Evolutionary conservation across 1,284 basidiomycete genomes (phyloP).

Genomic region (Clitocybe nebularis): DNA sequence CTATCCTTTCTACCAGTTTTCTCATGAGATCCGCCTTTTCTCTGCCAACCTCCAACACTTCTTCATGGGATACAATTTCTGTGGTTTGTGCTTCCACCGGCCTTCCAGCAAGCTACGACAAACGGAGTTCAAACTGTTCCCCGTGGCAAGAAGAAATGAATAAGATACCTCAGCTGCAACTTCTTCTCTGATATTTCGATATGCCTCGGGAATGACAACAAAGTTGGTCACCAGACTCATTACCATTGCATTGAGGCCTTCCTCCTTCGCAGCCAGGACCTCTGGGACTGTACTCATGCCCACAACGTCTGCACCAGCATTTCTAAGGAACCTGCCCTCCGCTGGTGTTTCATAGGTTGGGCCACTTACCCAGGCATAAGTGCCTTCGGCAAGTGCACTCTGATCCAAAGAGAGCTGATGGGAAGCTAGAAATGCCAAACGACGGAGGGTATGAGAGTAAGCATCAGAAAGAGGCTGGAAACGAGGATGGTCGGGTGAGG

Average conservation of each 20-base stretch:
- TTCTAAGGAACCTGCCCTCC: slow-evolving; percentile 70
- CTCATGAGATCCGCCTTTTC: slow-evolving; percentile 71
- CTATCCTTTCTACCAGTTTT: slow-evolving; percentile 58
- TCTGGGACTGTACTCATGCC: slow-evolving; percentile 92
- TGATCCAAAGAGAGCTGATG: slow-evolving; percentile 42
- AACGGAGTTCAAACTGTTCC: slow-evolving; percentile 7
- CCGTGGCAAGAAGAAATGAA: too few species aligned
- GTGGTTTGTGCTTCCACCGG: slow-evolving; percentile 36
- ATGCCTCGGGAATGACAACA: slow-evolving; percentile 70
- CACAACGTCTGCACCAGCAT: slow-evolving; percentile 77
- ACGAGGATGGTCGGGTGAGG: slow-evolving; percentile 52
- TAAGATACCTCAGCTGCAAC: slow-evolving; percentile 67
- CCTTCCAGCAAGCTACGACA: slow-evolving; percentile 58
- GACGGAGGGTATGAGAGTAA: slow-evolving; percentile 67
- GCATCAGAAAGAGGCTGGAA: slow-evolving; percentile 81
- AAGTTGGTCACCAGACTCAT: slow-evolving; percentile 80
- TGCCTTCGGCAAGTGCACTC: slow-evolving; percentile 64
- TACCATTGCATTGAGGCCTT: slow-evolving; percentile 69
- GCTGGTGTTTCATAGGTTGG: slow-evolving; percentile 84
- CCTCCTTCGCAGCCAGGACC: slow-evolving; percentile 77
- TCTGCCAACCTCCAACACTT: slow-evolving; percentile 71
- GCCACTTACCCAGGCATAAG: slow-evolving; percentile 83
- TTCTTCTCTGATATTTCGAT: slow-evolving; percentile 68
- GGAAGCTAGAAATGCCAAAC: slow-evolving; percentile 66
- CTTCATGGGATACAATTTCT: slow-evolving; percentile 72